Evolutionary conservation across 352 stramenopile species (phyloP), one percentile per base, ranked within the genome.

Genomic region (Globisporangium perplexum): DNA sequence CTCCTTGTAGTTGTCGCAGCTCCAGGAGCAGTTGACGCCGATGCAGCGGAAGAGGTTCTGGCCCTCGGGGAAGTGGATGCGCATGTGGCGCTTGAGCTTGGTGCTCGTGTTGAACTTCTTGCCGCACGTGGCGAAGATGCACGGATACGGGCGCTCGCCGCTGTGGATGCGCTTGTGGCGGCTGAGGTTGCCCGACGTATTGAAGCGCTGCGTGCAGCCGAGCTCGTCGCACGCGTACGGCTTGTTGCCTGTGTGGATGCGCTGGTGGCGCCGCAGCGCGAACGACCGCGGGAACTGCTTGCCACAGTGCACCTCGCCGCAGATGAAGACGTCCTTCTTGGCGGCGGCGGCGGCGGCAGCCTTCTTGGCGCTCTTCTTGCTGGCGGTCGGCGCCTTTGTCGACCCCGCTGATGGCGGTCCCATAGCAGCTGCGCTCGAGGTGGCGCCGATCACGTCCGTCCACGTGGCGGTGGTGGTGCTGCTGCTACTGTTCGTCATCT

Each of bases 61-160:
- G 4, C 74, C 82, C 10, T 92, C 77, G 1, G 82, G 82, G 53
- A 89, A 94, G 59, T 95, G 84, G 59, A 90, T 89, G 53, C 83
- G 82, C 80, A 93, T 90, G 66, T 95, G 84, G 18, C 84, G 71
- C 68, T 92, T 91, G 46, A 95, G 72, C 65, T 95, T 95, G n/a
- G 83, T 92, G 65, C 81, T 92, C 24, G 83, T 95, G 63, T 91
- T 92, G 57, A 95, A 95, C 38, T 76, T 72, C 62, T 95, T 95
- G 60, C 72, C 77, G 64, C 84, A 95, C 8, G 59, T 85, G 8
- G 76, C 60, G 38, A 88, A 88, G 46, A 83, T 76, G 45, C 84
- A 95, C 35, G 77, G 77, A 61, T 92, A 95, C 23, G 84, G 84
- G 5, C 83, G 71, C 55, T 91, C 84, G 46, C 84, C 84, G 43